A percentile compares a stretch with the other conserved stretches of the same genome.
Evolutionary conservation across 345 rosid species (phyloP).

Genomic region (Populus alba): DNA sequence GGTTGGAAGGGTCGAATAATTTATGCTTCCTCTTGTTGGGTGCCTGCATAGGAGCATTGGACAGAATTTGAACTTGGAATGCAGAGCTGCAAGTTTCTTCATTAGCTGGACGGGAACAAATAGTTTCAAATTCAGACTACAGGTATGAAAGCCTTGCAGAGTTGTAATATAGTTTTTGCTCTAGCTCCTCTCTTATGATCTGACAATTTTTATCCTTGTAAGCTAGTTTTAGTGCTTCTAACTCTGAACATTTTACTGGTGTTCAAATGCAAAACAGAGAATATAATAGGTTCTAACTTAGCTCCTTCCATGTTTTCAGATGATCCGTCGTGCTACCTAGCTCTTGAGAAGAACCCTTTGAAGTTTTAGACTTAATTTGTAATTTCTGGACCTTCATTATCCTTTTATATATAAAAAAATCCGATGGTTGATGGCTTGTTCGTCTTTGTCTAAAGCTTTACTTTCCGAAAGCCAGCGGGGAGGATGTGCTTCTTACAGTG

Average conservation of each 20-base stretch:
- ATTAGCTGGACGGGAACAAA: background rate
- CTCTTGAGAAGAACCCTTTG: background rate
- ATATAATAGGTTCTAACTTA: background rate
- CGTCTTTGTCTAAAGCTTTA: background rate
- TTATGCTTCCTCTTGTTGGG: constrained; percentile 80
- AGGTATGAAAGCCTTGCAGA: background rate
- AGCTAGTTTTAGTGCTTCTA: background rate
- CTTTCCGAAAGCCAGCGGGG: background rate
- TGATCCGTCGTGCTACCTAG: background rate
- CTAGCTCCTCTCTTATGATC: background rate
- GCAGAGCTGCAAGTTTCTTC: background rate
- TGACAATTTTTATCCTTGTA: background rate
- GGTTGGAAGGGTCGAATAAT: constrained; percentile 95
- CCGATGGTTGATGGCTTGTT: constrained; percentile 3
- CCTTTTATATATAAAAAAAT: background rate
- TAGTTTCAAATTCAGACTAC: background rate
- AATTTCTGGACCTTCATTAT: background rate
- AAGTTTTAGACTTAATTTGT: background rate
- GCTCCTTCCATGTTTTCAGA: background rate
- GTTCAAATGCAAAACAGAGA: background rate
- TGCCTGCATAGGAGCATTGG: constrained; percentile 36
- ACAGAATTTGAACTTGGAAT: background rate
- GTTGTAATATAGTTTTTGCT: background rate
- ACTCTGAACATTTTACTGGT: background rate
- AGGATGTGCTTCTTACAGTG: background rate